Percentiles rank a stretch among this genome's conserved stretches.
Conservation (phyloP, 148 eudicot genomes). For the Rhododendron mucronatum region DNA sequence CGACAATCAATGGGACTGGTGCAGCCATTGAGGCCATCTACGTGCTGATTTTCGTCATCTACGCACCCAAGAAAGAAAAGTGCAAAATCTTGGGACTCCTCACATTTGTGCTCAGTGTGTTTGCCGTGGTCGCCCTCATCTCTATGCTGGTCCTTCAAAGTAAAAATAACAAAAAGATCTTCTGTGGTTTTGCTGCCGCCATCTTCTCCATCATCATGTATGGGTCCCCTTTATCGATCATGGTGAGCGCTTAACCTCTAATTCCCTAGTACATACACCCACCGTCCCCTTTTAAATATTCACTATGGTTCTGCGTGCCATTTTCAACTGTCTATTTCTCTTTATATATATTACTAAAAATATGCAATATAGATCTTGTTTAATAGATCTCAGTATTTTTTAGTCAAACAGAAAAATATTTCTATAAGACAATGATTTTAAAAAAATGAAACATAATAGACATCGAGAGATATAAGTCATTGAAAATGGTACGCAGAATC, state of each 20-base stretch:
- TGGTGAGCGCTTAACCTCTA: constrained; percentile 34
- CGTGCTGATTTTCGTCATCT: constrained; percentile 51
- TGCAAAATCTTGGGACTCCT: constrained; percentile 52
- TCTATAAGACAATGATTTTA: no score
- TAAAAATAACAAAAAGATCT: constrained; percentile 44
- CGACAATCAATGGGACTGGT: constrained; percentile 61
- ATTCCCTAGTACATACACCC: neutral
- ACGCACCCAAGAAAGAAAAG: constrained; percentile 74
- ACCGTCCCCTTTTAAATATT: no score
- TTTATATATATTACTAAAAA: no score
- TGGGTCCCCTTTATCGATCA: constrained; percentile 79
- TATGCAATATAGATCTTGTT: no score
- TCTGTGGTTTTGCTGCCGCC: constrained; percentile 73
- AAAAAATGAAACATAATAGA: no score
- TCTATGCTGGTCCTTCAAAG: constrained; percentile 68
- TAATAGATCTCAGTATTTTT: no score
- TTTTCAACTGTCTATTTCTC: no score
- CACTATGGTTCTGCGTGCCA: no score
- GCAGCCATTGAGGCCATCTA: constrained; percentile 66
- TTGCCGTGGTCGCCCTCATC: constrained; percentile 45
- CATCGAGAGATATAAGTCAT: no score
- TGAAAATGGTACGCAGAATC: no score
- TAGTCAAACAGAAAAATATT: no score
- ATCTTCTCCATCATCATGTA: constrained; percentile 93
- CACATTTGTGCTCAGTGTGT: constrained; percentile 32